Percentiles rank a stretch among this genome's conserved stretches.
Conservation (phyloP, 2,329 filamentous ascomycete genomes). For the Elsinoe fawcettii region DNA sequence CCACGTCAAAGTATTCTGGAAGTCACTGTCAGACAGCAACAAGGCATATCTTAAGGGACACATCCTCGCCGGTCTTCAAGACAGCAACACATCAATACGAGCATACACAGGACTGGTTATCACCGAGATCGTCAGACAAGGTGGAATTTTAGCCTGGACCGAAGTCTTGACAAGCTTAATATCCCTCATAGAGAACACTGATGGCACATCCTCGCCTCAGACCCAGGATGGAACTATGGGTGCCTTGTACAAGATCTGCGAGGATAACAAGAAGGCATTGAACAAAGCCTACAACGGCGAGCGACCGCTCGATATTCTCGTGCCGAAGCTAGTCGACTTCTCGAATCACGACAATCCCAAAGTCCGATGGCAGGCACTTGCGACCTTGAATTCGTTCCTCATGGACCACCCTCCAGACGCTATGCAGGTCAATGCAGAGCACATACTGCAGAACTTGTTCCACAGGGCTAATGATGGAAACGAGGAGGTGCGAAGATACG, state of each 20-base stretch:
- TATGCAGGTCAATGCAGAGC: conserved; percentile 70
- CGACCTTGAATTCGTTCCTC: conserved; percentile 86
- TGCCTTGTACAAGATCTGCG: conserved; percentile 88
- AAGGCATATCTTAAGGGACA: conserved; percentile 71
- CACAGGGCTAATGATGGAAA: conserved; percentile 67
- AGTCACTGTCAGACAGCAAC: conserved; percentile 64
- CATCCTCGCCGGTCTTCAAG: conserved; percentile 70
- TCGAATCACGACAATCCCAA: conserved; percentile 68
- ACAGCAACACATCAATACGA: conserved; percentile 73
- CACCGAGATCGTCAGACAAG: conserved; percentile 78
- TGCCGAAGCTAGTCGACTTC: conserved; percentile 84
- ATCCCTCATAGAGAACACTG: conserved; percentile 64
- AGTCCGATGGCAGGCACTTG: conserved; percentile 71
- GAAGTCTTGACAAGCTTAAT: conserved; percentile 79
- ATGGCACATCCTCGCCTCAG: conserved; percentile 58
- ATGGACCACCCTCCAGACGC: conserved; percentile 64
- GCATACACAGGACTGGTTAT: conserved; percentile 88
- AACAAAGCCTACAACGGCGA: conserved; percentile 84
- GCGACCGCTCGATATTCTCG: conserved; percentile 75
- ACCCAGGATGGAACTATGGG: conserved; percentile 91
- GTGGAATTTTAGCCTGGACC: conserved; percentile 84
- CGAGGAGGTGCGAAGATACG: conserved; percentile 79
- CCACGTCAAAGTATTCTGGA: conserved; percentile 69
- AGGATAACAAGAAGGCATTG: conserved; percentile 82
- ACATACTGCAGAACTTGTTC: conserved; percentile 76